A percentile compares a stretch with the other conserved stretches of the same genome.
Conservation (phyloP, 2,329 filamentous ascomycete genomes). For the Whalleya microplaca region DNA sequence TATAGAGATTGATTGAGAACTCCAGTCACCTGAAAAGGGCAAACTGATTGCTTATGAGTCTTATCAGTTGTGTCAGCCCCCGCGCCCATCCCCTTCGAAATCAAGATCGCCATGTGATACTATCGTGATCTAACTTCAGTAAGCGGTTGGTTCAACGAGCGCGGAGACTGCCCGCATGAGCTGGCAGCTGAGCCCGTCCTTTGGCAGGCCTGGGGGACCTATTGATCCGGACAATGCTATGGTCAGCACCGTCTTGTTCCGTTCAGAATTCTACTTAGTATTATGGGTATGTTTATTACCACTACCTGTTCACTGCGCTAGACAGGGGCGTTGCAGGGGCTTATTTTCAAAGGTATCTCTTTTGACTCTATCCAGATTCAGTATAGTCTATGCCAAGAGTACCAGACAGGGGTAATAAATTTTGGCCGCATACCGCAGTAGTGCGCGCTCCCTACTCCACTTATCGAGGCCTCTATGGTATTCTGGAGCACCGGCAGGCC, state of each 20-base stretch:
- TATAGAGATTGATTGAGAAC: constrained; percentile 11
- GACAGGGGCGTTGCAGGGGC: no score
- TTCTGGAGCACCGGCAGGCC: constrained; percentile 23
- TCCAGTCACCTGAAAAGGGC: neutral
- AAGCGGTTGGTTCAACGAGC: neutral
- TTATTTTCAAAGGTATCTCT: no score
- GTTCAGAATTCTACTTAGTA: constrained; percentile 35
- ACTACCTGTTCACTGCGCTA: no score
- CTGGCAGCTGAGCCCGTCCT: constrained; percentile 1
- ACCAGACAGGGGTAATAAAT: no score
- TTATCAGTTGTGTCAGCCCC: neutral
- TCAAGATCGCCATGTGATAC: constrained; percentile 5
- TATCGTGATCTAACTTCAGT: constrained; percentile 11
- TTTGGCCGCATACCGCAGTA: no score
- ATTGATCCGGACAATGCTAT: constrained; percentile 2
- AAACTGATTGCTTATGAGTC: no score
- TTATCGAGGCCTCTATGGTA: no score
- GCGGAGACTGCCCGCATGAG: constrained; percentile 8
- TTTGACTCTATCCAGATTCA: no score
- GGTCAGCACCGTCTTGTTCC: constrained; percentile 21
- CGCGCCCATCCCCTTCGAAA: neutral
- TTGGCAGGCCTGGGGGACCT: no score
- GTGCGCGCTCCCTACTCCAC: constrained; percentile 28
- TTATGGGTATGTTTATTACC: no score
- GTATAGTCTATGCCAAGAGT: no score